Base-by-base conservation (phyloP, 768 basidiomycete species). In the Gloeostereum incarnatum region DNA sequence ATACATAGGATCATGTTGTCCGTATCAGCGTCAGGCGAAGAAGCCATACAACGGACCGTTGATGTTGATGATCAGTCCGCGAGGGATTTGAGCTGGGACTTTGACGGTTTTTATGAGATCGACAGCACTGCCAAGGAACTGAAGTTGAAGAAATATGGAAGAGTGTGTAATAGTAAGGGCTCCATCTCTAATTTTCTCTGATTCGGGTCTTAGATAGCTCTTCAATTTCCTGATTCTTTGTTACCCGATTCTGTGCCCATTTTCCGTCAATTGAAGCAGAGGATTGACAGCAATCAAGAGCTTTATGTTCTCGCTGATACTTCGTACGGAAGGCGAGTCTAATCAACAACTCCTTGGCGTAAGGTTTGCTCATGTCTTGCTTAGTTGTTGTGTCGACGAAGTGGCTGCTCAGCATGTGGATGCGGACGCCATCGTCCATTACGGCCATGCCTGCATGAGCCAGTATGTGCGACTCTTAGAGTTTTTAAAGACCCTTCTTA, bases 221-320 rank as follows among this genome's bases (percentile, higher is more conserved):
- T 99, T 8, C 96, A 98, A 58, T 97, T 98, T 49, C 94, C 96
- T 0, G 96, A 99, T 55, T 88, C 94, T 54, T 73, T 97, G 16
- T 60, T 99, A 9, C 75, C 75, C 21, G 79, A 86, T 47, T 90
- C 90, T 1, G 92, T 97, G 11, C 78, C 80, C 2, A 80, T 98
- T 19, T 92, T 80, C 54, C 68, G 74, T 26, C 53, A 61, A 3
- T 67, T 99, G 24, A 85, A 81, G 51, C 52, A 53, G 2, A 57
- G 50, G 39, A 53, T 78, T 17, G 63, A 68, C 31, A 36, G 36
- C 13, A 57, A 56, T 16, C 63, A 63, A 36, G 83, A 93, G 49
- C 62, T 89, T 17, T 94, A 90, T 55, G 82, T 96, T 4, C 69
- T 97, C n/a, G 94, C 93, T 9, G 94, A 99, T 59, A 97, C 93